phyloP scores from a whole-genome alignment of 2,329 filamentous ascomycete species.

The Phoma sp. region DNA sequence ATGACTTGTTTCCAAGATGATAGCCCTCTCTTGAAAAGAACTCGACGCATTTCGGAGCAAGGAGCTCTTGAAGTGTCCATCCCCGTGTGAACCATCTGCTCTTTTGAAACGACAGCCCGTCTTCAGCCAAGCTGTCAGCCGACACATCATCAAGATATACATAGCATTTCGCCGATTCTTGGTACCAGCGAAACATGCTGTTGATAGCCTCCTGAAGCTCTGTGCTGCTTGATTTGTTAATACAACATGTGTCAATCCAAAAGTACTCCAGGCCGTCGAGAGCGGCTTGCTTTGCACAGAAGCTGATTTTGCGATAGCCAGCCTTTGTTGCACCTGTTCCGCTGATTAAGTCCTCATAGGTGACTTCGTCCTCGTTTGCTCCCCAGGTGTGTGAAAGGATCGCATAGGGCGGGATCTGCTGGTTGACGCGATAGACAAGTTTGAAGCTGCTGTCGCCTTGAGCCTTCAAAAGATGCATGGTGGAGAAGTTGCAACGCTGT shows the following conservation, averaged over 20 bases:
- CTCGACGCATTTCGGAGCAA: slow-evolving; percentile 11
- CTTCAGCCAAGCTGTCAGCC: background rate
- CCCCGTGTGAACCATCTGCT: too few species aligned
- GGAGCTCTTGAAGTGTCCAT: slow-evolving; percentile 7
- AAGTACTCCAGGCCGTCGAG: background rate
- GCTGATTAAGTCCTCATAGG: background rate
- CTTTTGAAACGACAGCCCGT: slow-evolving; percentile 7
- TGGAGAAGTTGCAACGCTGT: too few species aligned
- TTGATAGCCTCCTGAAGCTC: background rate
- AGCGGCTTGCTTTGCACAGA: slow-evolving; percentile 2
- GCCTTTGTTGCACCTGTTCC: background rate
- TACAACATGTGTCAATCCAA: slow-evolving; percentile 1
- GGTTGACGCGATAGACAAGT: background rate
- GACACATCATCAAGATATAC: slow-evolving; percentile 4
- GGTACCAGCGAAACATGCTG: background rate
- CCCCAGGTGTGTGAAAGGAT: slow-evolving; percentile 11
- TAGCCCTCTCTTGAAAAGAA: slow-evolving; percentile 16
- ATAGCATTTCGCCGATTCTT: background rate
- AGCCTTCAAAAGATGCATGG: background rate
- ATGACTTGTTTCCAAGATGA: slow-evolving; percentile 9
- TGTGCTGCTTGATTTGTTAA: background rate
- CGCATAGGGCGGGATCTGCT: background rate
- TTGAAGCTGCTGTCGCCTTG: background rate
- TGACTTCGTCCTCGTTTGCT: background rate
- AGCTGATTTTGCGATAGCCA: slow-evolving; percentile 2